These are phyloP conservation scores for Scedosporium aurantiacum DNA, from an alignment of 2,329 filamentous ascomycete species.

Conservation along the genomic window DNA sequence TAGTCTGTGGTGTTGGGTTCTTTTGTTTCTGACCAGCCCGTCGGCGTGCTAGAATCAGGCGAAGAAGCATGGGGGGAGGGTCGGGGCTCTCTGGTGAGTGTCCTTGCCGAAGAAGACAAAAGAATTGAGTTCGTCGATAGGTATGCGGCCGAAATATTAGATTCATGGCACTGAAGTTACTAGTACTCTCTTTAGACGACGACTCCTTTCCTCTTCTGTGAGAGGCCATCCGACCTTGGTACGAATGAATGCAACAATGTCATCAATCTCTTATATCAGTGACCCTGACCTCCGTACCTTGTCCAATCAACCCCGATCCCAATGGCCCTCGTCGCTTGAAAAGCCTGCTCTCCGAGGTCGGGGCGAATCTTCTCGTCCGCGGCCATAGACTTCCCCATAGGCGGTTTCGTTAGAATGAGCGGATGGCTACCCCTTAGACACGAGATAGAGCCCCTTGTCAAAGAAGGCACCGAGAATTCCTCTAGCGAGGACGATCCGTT, in stretches of 20 bases:
- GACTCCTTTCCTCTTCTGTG: not conserved
- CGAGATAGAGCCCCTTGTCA: conserved; percentile 21
- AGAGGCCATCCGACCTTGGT: not conserved
- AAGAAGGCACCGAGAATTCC: conserved; percentile 8
- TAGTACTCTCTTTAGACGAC: too few relatives aligned
- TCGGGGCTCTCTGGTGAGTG: too few relatives aligned
- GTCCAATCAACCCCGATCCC: not conserved
- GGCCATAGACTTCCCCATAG: conserved; percentile 36
- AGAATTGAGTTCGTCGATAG: too few relatives aligned
- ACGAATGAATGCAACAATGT: not conserved
- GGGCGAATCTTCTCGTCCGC: conserved; percentile 60
- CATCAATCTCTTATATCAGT: conserved; percentile 1
- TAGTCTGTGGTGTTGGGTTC: too few relatives aligned
- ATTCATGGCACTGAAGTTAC: too few relatives aligned
- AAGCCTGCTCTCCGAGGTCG: conserved; percentile 8
- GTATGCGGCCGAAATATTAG: too few relatives aligned
- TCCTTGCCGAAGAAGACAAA: too few relatives aligned
- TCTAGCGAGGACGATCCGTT: conserved; percentile 14
- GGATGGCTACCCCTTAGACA: conserved; percentile 30
- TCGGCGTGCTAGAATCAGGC: too few relatives aligned
- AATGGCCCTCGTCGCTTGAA: not conserved
- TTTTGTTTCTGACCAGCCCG: too few relatives aligned
- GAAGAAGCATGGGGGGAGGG: too few relatives aligned
- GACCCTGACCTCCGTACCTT: not conserved
- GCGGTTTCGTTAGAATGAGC: conserved; percentile 35